These are phyloP conservation scores for Monilinia vaccinii-corymbosi DNA, from an alignment of 2,329 filamentous ascomycete species.

Conservation along the genomic window DNA sequence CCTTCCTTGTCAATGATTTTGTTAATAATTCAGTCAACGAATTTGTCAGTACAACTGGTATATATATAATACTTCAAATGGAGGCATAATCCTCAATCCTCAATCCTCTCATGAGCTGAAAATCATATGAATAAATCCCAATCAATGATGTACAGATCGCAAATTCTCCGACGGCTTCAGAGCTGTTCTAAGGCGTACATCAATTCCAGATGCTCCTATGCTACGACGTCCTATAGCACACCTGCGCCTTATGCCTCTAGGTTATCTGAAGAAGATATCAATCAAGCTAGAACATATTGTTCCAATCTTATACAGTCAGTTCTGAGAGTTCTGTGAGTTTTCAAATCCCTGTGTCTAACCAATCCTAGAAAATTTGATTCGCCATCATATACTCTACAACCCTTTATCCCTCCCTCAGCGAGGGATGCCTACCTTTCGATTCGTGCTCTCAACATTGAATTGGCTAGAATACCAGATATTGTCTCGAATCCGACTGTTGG, in stretches of 20 bases:
- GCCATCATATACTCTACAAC: conserved; percentile 75
- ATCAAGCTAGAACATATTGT: conserved; percentile 29
- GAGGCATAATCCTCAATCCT: not conserved
- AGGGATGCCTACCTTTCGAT: conserved; percentile 83
- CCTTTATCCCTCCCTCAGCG: conserved; percentile 68
- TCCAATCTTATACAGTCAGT: conserved; percentile 29
- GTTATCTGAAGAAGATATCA: conserved; percentile 28
- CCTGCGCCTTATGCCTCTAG: conserved; percentile 26
- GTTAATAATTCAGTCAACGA: not conserved
- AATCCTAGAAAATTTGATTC: conserved; percentile 71
- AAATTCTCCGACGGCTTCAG: conserved; percentile 17
- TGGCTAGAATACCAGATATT: conserved; percentile 80
- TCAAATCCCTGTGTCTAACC: conserved; percentile 12
- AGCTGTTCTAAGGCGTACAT: conserved; percentile 10
- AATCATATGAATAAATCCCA: not conserved
- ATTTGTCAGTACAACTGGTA: too few species aligned
- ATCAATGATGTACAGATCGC: conserved; percentile 6
- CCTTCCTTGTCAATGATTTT: not conserved
- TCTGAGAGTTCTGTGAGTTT: not conserved
- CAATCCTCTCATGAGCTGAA: not conserved
- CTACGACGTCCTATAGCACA: conserved; percentile 27
- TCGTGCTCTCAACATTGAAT: conserved; percentile 85
- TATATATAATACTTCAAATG: not conserved
- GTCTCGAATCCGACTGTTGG: conserved; percentile 84
- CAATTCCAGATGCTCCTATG: conserved; percentile 21